Percentiles rank a stretch among this genome's conserved stretches.
Evolutionary conservation across 169 alveolate species (phyloP).

Genomic region (Cryptosporidium viatorum): DNA sequence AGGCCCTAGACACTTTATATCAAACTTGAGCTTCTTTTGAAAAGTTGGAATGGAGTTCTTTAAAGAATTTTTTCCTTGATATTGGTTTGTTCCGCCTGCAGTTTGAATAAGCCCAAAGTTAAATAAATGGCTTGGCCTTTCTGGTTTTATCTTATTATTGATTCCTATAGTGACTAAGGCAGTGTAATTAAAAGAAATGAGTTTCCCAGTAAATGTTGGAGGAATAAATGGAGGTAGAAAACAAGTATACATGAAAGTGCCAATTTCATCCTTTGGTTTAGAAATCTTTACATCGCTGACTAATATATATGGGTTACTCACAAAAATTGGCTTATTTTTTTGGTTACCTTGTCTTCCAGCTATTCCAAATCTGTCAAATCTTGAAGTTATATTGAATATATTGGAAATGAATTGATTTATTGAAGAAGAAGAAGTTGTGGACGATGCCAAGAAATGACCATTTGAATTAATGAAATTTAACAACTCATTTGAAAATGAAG

Average conservation of each 20-base stretch:
- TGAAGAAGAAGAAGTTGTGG: background rate
- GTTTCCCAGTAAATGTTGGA: constrained; percentile 43
- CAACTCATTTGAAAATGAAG: constrained; percentile 20
- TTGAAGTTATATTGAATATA: constrained; percentile 3
- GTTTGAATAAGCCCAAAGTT: background rate
- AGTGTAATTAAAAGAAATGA: constrained; percentile 19
- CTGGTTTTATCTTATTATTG: constrained; percentile 11
- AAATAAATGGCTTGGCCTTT: background rate
- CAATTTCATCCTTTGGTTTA: constrained; percentile 26
- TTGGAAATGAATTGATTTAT: constrained; percentile 22
- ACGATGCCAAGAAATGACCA: too few relatives aligned
- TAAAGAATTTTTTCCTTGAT: background rate
- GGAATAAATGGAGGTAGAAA: constrained; percentile 65
- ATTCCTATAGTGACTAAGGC: constrained; percentile 45
- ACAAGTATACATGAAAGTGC: constrained; percentile 45
- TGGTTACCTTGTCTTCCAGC: background rate
- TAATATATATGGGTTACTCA: constrained; percentile 63
- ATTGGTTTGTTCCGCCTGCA: background rate
- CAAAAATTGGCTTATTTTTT: constrained; percentile 43
- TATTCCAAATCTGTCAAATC: background rate
- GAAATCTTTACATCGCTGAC: constrained; percentile 23
- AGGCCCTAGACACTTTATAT: constrained; percentile 59
- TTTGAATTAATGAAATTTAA: background rate
- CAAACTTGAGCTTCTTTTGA: constrained; percentile 47
- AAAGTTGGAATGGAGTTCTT: background rate